A percentile compares a stretch with the other conserved stretches of the same genome.
These are phyloP conservation scores for Phytopythium cucurbitacearum DNA, from an alignment of 352 stramenopile genomes.

Conservation along the genomic window DNA sequence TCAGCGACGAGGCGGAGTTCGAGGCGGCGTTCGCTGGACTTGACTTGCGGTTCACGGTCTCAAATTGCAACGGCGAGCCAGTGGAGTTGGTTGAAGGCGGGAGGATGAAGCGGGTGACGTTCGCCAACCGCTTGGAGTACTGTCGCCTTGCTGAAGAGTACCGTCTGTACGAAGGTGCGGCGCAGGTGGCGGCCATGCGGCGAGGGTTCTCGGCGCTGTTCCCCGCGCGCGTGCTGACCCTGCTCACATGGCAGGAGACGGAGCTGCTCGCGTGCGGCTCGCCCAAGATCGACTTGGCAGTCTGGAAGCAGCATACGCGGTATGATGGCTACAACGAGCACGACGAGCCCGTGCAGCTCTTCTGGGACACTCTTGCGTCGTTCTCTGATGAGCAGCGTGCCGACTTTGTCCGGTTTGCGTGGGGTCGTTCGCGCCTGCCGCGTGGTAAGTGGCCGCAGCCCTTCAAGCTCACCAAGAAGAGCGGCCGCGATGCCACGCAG, in stretches of 20 bases:
- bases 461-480: constrained; percentile 91
- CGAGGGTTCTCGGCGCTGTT: constrained; percentile 83
- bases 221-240: constrained; percentile 77
- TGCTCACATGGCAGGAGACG: constrained; percentile 90
- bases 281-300: constrained; percentile 87
- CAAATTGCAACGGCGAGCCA: constrained; percentile 79
- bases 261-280: constrained; percentile 90
- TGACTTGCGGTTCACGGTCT: constrained; percentile 76
- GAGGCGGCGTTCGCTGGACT: constrained; percentile 70
- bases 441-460: constrained; percentile 84
- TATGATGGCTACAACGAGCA: constrained; percentile 88
- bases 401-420: constrained; percentile 93
- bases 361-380: constrained; percentile 86
- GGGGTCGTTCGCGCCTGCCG: constrained; percentile 90
- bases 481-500: constrained; percentile 69
- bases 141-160: constrained; percentile 74
- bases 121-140: constrained; percentile 84
- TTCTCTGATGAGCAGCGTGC: constrained; percentile 88
- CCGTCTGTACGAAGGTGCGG: constrained; percentile 70
- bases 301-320: constrained; percentile 83
- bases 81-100: constrained; percentile 82
- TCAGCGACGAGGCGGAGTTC: constrained; percentile 78
- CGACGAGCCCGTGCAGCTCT: constrained; percentile 80
- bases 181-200: constrained; percentile 72
- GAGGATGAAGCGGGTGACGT: constrained; percentile 60